phyloP scores from a whole-genome alignment of 2,329 filamentous ascomycete species.

The Sordariomycetes sp. region DNA sequence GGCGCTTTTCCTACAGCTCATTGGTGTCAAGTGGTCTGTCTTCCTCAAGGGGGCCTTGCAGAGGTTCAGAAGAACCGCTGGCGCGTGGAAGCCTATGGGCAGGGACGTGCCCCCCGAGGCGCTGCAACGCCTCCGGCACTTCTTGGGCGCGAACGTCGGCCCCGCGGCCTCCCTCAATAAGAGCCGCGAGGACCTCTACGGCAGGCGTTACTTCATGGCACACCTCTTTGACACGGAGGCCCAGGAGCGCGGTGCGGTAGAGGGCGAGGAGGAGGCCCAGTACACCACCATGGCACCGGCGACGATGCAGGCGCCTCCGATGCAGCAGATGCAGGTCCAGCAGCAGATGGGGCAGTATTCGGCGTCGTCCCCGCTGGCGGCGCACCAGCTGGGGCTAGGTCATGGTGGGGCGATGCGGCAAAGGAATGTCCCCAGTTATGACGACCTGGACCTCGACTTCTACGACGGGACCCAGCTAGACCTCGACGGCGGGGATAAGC shows the following conservation, averaged over 20 bases:
- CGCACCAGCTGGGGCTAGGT: too few species aligned
- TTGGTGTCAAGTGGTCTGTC: conserved; percentile 32
- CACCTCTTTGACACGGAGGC: conserved; percentile 20
- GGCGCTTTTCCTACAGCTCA: conserved; percentile 34
- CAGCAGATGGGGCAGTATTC: background rate
- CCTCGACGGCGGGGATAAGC: conserved; percentile 4
- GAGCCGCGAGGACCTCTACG: conserved; percentile 17
- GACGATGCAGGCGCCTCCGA: conserved; percentile 3
- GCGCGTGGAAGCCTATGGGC: conserved; percentile 20
- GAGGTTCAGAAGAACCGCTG: conserved; percentile 14
- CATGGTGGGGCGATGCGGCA: too few species aligned
- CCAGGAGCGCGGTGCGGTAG: conserved; percentile 11
- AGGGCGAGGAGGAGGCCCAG: conserved; percentile 26
- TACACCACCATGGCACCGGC: too few species aligned
- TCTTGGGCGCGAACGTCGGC: conserved; percentile 14
- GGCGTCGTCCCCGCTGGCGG: too few species aligned
- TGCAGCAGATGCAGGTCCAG: background rate
- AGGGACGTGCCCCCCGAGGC: conserved; percentile 17
- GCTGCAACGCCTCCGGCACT: conserved; percentile 17
- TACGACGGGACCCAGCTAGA: too few species aligned
- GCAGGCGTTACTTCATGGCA: conserved; percentile 29
- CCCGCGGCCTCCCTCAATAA: conserved; percentile 13
- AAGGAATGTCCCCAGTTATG: background rate
- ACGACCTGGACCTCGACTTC: too few species aligned
- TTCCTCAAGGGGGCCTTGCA: conserved; percentile 24